Evolutionary conservation across 768 basidiomycete species (phyloP).

Genomic region (Collybiopsis confluens): DNA sequence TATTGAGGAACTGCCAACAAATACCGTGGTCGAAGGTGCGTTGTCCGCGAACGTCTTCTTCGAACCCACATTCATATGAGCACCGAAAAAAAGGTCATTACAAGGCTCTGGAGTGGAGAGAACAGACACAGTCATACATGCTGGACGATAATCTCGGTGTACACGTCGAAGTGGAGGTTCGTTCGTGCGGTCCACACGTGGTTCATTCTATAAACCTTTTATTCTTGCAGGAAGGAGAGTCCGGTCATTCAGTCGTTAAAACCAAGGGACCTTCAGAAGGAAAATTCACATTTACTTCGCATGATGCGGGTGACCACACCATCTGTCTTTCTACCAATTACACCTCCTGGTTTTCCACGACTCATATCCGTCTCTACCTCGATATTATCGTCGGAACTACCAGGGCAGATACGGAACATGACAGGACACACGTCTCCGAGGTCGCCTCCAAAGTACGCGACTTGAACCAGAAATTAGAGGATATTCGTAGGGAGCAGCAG

Average conservation of each 20-base stretch:
- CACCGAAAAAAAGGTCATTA: conserved; percentile 91
- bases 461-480: conserved; percentile 89
- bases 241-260: conserved; percentile 75
- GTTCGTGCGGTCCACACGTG: conserved; percentile 21
- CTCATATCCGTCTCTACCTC: conserved; percentile 92
- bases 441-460: conserved; percentile 83
- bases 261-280: conserved; percentile 90
- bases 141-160: conserved; percentile 81
- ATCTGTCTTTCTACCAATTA: conserved; percentile 95
- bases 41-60: background rate
- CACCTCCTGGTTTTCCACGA: conserved; percentile 79
- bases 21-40: conserved; percentile 91
- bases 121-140: conserved; percentile 60
- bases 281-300: conserved; percentile 95
- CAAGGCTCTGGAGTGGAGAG: conserved; percentile 88
- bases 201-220: background rate
- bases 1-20: conserved; percentile 90
- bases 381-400: conserved; percentile 90
- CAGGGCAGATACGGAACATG: conserved; percentile 82
- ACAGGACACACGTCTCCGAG: conserved; percentile 80
- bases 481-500: conserved; percentile 92
- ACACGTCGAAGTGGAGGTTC: conserved; percentile 84
- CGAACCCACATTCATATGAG: background rate
- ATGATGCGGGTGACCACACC: conserved; percentile 94
- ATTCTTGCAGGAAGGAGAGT: conserved; percentile 73